Evolutionary conservation across 2,329 filamentous ascomycete species (phyloP).

Genomic region (Venturia carpophila): DNA sequence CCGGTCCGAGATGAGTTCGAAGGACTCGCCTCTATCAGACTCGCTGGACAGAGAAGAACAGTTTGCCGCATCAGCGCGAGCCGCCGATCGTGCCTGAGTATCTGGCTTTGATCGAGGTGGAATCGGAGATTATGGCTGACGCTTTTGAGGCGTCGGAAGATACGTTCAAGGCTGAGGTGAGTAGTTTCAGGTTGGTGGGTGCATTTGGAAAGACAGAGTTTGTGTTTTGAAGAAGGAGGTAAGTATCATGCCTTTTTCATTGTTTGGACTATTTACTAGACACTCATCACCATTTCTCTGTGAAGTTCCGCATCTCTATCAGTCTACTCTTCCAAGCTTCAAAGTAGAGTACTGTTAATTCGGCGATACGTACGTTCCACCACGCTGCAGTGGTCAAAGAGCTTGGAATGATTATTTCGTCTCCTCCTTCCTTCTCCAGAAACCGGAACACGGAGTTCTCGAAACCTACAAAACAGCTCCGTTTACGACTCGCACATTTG

Average conservation of each 20-base stretch:
- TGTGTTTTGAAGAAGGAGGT: neutral
- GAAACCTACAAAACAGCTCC: too few relatives aligned
- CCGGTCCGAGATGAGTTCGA: neutral
- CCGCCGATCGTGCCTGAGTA: neutral
- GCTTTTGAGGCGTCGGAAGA: neutral
- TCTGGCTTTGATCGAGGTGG: neutral
- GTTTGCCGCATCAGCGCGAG: neutral
- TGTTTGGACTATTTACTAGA: neutral
- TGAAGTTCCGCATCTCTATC: too few relatives aligned
- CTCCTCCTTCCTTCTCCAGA: too few relatives aligned
- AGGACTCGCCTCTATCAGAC: neutral
- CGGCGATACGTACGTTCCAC: too few relatives aligned
- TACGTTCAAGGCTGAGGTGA: neutral
- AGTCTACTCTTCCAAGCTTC: too few relatives aligned
- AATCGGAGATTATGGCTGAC: neutral
- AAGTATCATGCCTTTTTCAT: neutral
- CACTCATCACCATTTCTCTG: too few relatives aligned
- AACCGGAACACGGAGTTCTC: too few relatives aligned
- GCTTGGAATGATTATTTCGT: too few relatives aligned
- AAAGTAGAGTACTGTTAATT: too few relatives aligned
- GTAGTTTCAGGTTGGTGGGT: neutral
- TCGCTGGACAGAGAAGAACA: neutral
- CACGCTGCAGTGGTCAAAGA: too few relatives aligned
- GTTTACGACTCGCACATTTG: too few relatives aligned
- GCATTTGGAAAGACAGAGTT: neutral